Percentiles rank a stretch among this genome's conserved stretches.
Conservation (phyloP, 805 yeast genomes). For the Kazachstania bromeliacearum region DNA sequence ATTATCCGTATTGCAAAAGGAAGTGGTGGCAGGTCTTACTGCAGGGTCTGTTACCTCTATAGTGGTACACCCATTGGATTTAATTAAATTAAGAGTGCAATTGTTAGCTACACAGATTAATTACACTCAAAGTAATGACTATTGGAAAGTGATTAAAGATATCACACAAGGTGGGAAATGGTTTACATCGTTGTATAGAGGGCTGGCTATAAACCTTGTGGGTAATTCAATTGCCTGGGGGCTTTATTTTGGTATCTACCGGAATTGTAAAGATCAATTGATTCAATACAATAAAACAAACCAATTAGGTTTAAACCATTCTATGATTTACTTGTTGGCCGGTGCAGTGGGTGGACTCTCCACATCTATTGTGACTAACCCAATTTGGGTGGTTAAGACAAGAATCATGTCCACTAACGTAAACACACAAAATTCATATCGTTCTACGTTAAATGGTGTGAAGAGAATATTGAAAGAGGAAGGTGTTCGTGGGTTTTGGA, state of each 20-base stretch:
- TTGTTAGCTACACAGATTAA: conserved; percentile 32
- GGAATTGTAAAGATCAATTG: conserved; percentile 42
- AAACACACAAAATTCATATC: conserved; percentile 31
- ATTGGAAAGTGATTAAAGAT: neutral
- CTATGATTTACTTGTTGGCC: conserved; percentile 41
- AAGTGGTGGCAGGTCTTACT: conserved; percentile 58
- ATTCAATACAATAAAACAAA: neutral
- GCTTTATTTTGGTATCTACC: conserved; percentile 70
- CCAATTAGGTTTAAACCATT: conserved; percentile 3
- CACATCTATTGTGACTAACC: conserved; percentile 76
- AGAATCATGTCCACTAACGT: conserved; percentile 54
- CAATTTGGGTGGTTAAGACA: conserved; percentile 93
- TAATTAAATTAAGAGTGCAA: conserved; percentile 76
- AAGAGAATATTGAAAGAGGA: conserved; percentile 39
- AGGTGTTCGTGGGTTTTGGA: conserved; percentile 58
- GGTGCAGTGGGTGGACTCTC: conserved; percentile 66
- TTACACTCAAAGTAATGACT: neutral
- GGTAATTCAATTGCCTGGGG: conserved; percentile 92
- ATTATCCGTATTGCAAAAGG: conserved; percentile 33
- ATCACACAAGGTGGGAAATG: neutral
- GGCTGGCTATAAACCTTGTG: conserved; percentile 65
- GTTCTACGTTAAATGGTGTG: conserved; percentile 49
- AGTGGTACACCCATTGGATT: conserved; percentile 81
- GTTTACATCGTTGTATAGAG: conserved; percentile 48
- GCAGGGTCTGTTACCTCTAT: conserved; percentile 80